Conservation (phyloP, 208 protist species). For the Acanthamoeba polyphaga region DNA sequence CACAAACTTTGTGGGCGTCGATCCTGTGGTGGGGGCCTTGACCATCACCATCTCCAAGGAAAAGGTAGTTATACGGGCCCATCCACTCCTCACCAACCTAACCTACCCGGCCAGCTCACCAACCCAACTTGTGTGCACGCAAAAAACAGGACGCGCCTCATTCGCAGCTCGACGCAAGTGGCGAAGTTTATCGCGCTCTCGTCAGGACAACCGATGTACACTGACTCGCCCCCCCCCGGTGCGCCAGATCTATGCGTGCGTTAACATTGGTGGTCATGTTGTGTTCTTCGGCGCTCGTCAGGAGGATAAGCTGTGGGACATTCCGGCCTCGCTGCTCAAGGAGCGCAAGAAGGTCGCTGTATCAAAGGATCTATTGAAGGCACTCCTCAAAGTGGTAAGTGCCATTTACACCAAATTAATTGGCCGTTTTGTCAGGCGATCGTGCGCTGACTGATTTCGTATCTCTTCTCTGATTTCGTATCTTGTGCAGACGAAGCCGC, state of each 20-base stretch:
- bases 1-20: constrained; percentile 43
- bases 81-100: no score
- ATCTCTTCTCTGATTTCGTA: not conserved
- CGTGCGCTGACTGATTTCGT: not conserved
- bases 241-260: not conserved
- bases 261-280: not conserved
- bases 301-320: constrained; percentile 13
- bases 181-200: not conserved
- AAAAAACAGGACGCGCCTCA: not conserved
- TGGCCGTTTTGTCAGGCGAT: no score
- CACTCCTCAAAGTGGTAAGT: constrained; percentile 23
- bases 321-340: constrained; percentile 22
- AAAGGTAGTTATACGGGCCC: not conserved
- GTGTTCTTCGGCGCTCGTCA: not conserved
- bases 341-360: not conserved
- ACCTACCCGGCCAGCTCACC: not conserved
- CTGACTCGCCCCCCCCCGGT: no score
- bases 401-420: not conserved
- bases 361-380: constrained; percentile 14
- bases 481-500: not conserved
- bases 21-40: constrained; percentile 18
- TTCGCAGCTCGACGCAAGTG: not conserved
- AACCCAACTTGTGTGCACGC: not conserved
- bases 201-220: not conserved
- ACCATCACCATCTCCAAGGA: constrained; percentile 43